Evolutionary conservation across 1,284 basidiomycete species (phyloP), one percentile per base, ranked within the genome.

Genomic region (Ustilago xerochloae): DNA sequence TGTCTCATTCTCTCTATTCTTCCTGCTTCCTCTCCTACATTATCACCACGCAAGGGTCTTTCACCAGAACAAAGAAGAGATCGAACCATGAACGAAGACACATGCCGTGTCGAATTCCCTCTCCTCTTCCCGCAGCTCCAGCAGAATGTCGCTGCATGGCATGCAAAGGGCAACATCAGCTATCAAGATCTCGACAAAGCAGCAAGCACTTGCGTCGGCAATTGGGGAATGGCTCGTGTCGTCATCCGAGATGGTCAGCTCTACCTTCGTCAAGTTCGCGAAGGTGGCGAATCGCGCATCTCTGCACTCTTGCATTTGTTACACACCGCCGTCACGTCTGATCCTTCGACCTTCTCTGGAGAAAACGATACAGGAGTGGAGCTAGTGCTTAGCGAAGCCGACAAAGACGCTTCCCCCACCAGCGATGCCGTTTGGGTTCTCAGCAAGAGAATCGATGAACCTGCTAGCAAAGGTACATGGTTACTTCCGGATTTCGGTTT

Each of bases 401-500:
- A 78, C 38, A 68, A 67, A 36, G 73, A 76, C 13, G 76, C 69
- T 5, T 55, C 55, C 6, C 39, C 63, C 33, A 45, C 58, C 29
- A 56, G 39, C 38, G 57, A 62, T 9, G 69, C 59, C 7, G 47
- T 58, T 0, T 78, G 76, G 76, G 69, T 64, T 9, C 43, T 78
- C 4, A 47, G 36, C 49, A 78, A 78, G 33, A 48, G 62, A 8
- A 28, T 56, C 5, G 51, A 56, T 10, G 69, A 76, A 15, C 18
- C n/a, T 8, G 30, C 41, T 8, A 13, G 35, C 18, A 67, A 54
- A 20, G 69, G 74, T 0, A 72, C 58, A 12, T 76, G 74, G 74
- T 32, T 76, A 29, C 15, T 70, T 6, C 78, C 78, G 0, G 78
- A 80, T 39, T 80, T 80, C 48, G 76, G 76, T 16, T 80, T 80